Base-by-base conservation (phyloP, 352 stramenopile species). In the Paralagenidium karlingii region DNA sequence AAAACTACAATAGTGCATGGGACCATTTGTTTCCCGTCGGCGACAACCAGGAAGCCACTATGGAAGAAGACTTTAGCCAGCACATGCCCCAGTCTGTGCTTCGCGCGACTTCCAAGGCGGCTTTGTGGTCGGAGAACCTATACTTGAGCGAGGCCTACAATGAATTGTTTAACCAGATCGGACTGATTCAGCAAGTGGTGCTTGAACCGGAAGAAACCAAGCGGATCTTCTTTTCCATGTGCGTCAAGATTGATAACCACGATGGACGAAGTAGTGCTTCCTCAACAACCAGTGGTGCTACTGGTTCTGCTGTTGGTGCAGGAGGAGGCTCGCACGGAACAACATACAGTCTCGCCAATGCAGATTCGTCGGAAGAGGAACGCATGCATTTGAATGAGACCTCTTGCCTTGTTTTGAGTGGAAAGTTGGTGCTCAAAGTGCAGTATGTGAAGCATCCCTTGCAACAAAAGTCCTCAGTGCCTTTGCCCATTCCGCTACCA, bases 131-230 rank as follows among this genome's bases (percentile, higher is more conserved):
- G 0, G 76, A 91, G 43, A 91, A 88, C 38, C 58, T 82, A 31
- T 88, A 89, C 24, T 53, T 93, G 0, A 76, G 68, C 40, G 76
- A 91, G 41, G 76, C 75, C 32, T 93, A 90, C 67, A 93, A 93
- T 42, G 80, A 93, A 43, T 56, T 93, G 3, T 93, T 93, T 43
- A 93, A 93, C 51, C 74, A 91, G 30, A 88, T 93, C 24, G 73
- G 58, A 5, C 69, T 69, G 0, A 40, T 88, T 12, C 47, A 78
- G 13, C 61, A 82, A 21, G 29, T 93, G 12, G 31, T 62, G 15
- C 58, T 93, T 20, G 65, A 67, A 25, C 65, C 75, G 2, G 55
- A 76, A 33, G 67, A 91, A 53, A 78, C 61, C 16, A 85, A 71
- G 48, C 58, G 59, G 9, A 38, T 91, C 8, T 64, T 86, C 20